A percentile compares a stretch with the other conserved stretches of the same genome.
Conservation (phyloP, 805 yeast genomes). For the Ogataea angusta region DNA sequence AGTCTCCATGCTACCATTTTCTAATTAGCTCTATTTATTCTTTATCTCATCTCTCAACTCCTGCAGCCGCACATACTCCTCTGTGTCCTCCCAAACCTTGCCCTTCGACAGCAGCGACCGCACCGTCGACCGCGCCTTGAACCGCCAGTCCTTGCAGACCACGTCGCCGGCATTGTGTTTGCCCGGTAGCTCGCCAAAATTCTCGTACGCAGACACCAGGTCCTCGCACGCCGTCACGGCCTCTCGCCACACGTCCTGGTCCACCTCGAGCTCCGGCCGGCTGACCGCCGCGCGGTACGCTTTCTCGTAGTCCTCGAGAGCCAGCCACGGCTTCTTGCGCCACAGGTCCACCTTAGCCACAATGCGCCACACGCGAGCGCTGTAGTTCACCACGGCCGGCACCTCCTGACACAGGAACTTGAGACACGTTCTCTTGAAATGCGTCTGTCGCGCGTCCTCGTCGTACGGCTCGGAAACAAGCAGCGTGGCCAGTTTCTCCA, state of each 20-base stretch:
- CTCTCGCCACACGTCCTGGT: slow-evolving; percentile 66
- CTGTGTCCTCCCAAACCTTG: slow-evolving; percentile 74
- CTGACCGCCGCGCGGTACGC: slow-evolving; percentile 74
- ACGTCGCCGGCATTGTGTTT: slow-evolving; percentile 73
- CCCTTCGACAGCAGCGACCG: slow-evolving; percentile 79
- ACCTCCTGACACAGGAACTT: slow-evolving; percentile 68
- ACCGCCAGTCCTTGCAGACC: slow-evolving; percentile 93
- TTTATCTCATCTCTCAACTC: slow-evolving; percentile 46
- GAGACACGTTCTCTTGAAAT: slow-evolving; percentile 65
- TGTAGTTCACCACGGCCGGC: slow-evolving; percentile 66
- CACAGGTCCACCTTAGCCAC: slow-evolving; percentile 85
- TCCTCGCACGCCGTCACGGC: slow-evolving; percentile 79
- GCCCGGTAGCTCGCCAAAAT: slow-evolving; percentile 81
- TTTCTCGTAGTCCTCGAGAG: slow-evolving; percentile 80
- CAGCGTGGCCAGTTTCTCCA: slow-evolving; percentile 69
- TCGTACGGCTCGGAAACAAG: slow-evolving; percentile 51
- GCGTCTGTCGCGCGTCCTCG: slow-evolving; percentile 38
- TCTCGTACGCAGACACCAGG: slow-evolving; percentile 80
- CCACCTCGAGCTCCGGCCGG: slow-evolving; percentile 58
- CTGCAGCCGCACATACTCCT: slow-evolving; percentile 67
- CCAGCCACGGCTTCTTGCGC: slow-evolving; percentile 84
- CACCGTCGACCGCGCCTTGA: slow-evolving; percentile 70
- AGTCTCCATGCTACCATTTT: no score
- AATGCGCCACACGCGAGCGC: slow-evolving; percentile 72
- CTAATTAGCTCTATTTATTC: slow-evolving; percentile 5